Evolutionary conservation across 768 basidiomycete genomes (phyloP).

Genomic region (Suillus decipiens): DNA sequence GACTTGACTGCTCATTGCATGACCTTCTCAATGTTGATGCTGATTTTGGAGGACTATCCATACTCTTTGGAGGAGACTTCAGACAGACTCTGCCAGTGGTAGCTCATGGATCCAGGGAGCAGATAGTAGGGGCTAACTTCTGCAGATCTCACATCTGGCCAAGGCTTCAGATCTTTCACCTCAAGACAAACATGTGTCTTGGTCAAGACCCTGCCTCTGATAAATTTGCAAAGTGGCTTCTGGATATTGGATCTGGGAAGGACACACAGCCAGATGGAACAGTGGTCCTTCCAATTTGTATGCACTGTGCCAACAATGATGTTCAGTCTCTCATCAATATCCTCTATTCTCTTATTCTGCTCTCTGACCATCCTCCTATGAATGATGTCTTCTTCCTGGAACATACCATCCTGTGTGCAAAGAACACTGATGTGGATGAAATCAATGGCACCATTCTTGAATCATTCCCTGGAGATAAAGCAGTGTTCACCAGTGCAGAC

Average conservation of each 20-base stretch:
- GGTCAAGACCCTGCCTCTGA: slow-evolving; percentile 26
- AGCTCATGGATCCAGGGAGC: slow-evolving; percentile 32
- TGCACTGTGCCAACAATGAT: slow-evolving; percentile 18
- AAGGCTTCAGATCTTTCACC: slow-evolving; percentile 31
- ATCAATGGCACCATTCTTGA: slow-evolving; percentile 34
- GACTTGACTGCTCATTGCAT: slow-evolving; percentile 38
- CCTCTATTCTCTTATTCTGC: slow-evolving; percentile 28
- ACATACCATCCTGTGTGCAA: slow-evolving; percentile 31
- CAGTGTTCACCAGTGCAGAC: slow-evolving; percentile 31
- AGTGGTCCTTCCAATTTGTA: slow-evolving; percentile 28
- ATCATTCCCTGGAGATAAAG: slow-evolving; percentile 24
- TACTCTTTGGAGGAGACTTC: slow-evolving; percentile 32
- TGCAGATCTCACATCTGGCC: slow-evolving; percentile 41
- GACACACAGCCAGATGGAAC: slow-evolving; percentile 10
- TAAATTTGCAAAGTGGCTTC: slow-evolving; percentile 39
- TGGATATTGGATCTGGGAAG: slow-evolving; percentile 36
- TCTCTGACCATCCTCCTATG: slow-evolving; percentile 13
- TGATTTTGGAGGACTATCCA: slow-evolving; percentile 41
- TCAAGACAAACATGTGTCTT: slow-evolving; percentile 45
- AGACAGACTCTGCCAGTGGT: slow-evolving; percentile 48
- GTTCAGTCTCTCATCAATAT: slow-evolving; percentile 1
- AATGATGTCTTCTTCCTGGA: slow-evolving; percentile 31
- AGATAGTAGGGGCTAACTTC: slow-evolving; percentile 41
- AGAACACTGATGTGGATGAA: slow-evolving; percentile 33
- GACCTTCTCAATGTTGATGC: slow-evolving; percentile 32